Evolutionary conservation across 2,329 filamentous ascomycete species (phyloP).

Genomic region (Fusarium buxicola): DNA sequence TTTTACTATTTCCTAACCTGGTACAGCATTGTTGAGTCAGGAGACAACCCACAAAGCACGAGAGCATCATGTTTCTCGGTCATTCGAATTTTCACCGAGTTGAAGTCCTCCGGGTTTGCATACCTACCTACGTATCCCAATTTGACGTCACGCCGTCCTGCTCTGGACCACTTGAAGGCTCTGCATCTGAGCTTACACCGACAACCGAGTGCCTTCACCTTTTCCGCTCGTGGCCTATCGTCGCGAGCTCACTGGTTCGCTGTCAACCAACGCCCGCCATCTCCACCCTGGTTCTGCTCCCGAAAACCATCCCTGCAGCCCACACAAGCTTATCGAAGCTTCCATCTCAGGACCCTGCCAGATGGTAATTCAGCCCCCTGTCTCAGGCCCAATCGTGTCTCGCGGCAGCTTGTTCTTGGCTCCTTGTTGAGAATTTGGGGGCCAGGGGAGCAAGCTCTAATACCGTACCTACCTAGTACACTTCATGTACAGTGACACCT

Average conservation of each 20-base stretch:
- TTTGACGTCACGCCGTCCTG: constrained; percentile 38
- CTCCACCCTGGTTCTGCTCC: constrained; percentile 24
- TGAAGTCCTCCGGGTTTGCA: not conserved
- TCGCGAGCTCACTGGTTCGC: constrained; percentile 38
- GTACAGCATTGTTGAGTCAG: not conserved
- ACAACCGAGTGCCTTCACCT: constrained; percentile 13
- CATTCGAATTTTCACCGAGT: not conserved
- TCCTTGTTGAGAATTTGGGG: constrained; percentile 10
- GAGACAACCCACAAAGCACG: constrained; percentile 5
- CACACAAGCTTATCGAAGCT: constrained; percentile 38
- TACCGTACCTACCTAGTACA: too few relatives aligned
- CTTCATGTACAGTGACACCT: constrained; percentile 33
- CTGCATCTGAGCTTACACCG: constrained; percentile 23
- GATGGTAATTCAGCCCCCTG: constrained; percentile 31
- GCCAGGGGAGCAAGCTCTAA: constrained; percentile 16
- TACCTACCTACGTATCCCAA: too few relatives aligned
- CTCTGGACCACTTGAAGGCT: constrained; percentile 1
- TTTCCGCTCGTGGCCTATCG: constrained; percentile 40
- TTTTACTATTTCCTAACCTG: not conserved
- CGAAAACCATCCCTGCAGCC: constrained; percentile 33
- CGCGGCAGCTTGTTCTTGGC: constrained; percentile 30
- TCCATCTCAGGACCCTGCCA: constrained; percentile 31
- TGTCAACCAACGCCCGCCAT: constrained; percentile 20
- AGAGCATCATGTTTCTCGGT: constrained; percentile 3
- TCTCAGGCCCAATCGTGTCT: constrained; percentile 32